Evolutionary conservation across 129 eudicot genomes (phyloP).

Genomic region (Helianthus tuberosus): DNA sequence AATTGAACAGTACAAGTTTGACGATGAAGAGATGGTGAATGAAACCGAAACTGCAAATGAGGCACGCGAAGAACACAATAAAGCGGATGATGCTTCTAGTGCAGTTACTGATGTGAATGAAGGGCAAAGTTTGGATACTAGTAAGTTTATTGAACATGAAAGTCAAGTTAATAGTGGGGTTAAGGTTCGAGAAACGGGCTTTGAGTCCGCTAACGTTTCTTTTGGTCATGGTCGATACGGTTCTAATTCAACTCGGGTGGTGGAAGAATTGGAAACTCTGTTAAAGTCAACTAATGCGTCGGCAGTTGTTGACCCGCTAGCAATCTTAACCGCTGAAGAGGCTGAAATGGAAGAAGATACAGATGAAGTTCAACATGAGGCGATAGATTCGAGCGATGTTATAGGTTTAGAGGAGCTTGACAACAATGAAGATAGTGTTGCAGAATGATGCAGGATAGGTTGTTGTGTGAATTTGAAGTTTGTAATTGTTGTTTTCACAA

Average conservation of each 20-base stretch:
- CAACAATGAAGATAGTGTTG: slow-evolving; percentile 3
- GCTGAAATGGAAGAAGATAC: background rate
- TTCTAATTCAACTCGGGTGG: background rate
- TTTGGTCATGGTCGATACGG: background rate
- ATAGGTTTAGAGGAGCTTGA: slow-evolving; percentile 16
- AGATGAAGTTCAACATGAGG: background rate
- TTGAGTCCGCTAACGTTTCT: background rate
- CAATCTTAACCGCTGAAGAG: background rate
- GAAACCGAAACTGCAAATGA: background rate
- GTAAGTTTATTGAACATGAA: background rate
- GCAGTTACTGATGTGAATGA: slow-evolving; percentile 8
- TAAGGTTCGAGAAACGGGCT: background rate
- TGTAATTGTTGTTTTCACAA: background rate
- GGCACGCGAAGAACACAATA: slow-evolving; percentile 16
- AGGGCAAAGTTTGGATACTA: slow-evolving; percentile 2
- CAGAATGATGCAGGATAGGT: background rate
- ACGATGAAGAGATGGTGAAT: background rate
- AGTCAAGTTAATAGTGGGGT: background rate
- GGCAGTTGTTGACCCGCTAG: slow-evolving; percentile 1
- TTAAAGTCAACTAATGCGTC: slow-evolving; percentile 4
- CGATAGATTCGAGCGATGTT: slow-evolving; percentile 9
- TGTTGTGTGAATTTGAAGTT: slow-evolving; percentile 1
- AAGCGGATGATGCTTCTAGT: slow-evolving; percentile 22
- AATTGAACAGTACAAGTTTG: slow-evolving; percentile 9
- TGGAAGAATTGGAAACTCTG: background rate